These are phyloP conservation scores for Microbotryum scabiosae DNA, from an alignment of 1,284 basidiomycete species.

Conservation along the genomic window DNA sequence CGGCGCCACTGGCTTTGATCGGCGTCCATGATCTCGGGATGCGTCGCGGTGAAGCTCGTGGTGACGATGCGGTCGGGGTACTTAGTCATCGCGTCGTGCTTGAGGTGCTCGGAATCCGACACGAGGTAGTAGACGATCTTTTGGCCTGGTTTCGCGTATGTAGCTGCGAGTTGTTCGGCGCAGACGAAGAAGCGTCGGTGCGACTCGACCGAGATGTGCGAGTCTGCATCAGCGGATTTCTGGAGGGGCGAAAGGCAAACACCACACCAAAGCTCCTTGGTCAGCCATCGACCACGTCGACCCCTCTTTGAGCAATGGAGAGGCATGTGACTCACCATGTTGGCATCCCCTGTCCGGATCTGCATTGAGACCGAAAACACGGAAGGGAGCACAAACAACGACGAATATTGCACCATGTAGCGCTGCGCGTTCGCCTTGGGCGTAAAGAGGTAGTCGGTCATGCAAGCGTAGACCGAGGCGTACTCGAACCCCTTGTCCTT, in stretches of 20 bases:
- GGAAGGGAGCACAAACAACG: constrained; percentile 10
- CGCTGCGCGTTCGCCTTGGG: constrained; percentile 18
- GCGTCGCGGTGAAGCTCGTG: constrained; percentile 15
- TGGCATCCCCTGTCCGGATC: constrained; percentile 20
- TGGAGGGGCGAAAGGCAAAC: too few relatives aligned
- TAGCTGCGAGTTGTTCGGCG: constrained; percentile 14
- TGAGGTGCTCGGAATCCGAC: constrained; percentile 15
- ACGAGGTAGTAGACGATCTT: constrained; percentile 23
- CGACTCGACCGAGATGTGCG: constrained; percentile 17
- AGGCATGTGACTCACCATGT: constrained; percentile 3
- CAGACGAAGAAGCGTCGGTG: constrained; percentile 23
- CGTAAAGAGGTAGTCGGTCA: constrained; percentile 23
- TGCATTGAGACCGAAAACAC: constrained; percentile 21
- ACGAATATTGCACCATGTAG: constrained; percentile 21
- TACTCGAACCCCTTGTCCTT: constrained; percentile 8
- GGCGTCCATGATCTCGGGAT: constrained; percentile 9
- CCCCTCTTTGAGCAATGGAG: too few relatives aligned
- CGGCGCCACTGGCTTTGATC: too few relatives aligned
- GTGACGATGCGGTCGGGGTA: constrained; percentile 17
- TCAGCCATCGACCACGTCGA: too few relatives aligned
- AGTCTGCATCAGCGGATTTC: background rate
- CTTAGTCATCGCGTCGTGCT: constrained; percentile 10
- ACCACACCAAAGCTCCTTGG: too few relatives aligned
- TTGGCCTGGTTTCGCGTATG: constrained; percentile 10
- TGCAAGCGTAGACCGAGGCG: constrained; percentile 16